These are phyloP conservation scores for Pseudozyma hubeiensis DNA, from an alignment of 1,284 basidiomycete genomes.

Conservation along the genomic window DNA sequence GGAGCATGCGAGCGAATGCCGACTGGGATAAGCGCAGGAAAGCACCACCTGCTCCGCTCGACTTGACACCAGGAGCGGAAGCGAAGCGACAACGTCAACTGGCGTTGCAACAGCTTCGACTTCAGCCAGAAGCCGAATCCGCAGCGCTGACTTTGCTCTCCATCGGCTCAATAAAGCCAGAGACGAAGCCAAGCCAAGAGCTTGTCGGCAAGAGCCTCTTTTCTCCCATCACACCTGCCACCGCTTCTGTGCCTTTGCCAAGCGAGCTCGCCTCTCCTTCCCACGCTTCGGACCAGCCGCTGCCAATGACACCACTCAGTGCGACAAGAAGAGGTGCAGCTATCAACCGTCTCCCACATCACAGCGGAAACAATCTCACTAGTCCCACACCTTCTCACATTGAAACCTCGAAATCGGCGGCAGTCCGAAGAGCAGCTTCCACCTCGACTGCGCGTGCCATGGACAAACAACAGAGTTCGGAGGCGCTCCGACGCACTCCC, in stretches of 20 bases:
- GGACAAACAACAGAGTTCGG: conserved; percentile 9
- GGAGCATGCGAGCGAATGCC: conserved; percentile 48
- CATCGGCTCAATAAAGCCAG: not conserved
- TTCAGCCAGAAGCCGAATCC: not conserved
- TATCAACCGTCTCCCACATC: conserved; percentile 14
- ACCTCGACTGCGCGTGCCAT: conserved; percentile 19
- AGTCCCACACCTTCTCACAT: conserved; percentile 6
- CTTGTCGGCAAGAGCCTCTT: conserved; percentile 34
- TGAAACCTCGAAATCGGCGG: conserved; percentile 14
- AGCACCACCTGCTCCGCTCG: conserved; percentile 49
- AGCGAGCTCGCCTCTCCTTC: conserved; percentile 6
- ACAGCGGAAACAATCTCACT: not conserved
- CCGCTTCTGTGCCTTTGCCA: conserved; percentile 5
- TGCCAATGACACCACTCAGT: conserved; percentile 46
- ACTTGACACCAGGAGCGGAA: conserved; percentile 30
- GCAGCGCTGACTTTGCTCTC: conserved; percentile 5
- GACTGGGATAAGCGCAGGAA: conserved; percentile 51
- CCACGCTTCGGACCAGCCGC: conserved; percentile 19
- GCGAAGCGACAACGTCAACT: conserved; percentile 30
- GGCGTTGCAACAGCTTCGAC: conserved; percentile 1
- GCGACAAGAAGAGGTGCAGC: conserved; percentile 44
- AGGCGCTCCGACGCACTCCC: conserved; percentile 33
- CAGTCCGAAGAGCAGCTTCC: conserved; percentile 29
- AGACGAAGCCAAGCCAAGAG: conserved; percentile 6
- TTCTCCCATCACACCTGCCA: conserved; percentile 42